Base-by-base conservation (phyloP, 2,329 filamentous ascomycete genomes). In the Peltaster fructicola region DNA sequence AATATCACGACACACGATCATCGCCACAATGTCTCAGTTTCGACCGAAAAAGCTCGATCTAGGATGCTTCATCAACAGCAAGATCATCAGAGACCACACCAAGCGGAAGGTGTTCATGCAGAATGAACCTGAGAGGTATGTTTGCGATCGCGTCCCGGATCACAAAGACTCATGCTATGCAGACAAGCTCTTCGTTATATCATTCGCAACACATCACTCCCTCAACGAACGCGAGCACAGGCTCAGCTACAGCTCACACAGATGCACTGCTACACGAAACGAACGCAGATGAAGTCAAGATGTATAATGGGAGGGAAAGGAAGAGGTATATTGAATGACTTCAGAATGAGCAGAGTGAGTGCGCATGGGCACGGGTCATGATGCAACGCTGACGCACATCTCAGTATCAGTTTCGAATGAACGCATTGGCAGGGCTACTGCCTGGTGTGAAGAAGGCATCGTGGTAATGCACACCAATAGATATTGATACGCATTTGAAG, bases 381-480 rank as follows among this genome's bases (percentile, higher is more conserved):
- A n/a, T n/a, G n/a, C 44, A 18, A 18, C 8, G n/a, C 17, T 8
- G 8, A n/a, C n/a, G 17, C 17, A 8, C 8, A 18, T n/a, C n/a
- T n/a, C 26, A 95, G 85, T 98, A 67, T 53, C 81, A 85, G 59
- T 98, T 98, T 60, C 70, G 88, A 50, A 61, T 88, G 56, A 74
- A 92, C 51, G 88, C 88, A 10, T 57, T 93, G 34, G 73, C 67
- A 15, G 88, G 88, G 24, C 70, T 80, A 33, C 50, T 98, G 26
- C 85, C 88, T 0, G 88, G 88, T 42, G 88, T 98, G 27, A 81
- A 74, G 65, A 91, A 91, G 62, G 88, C 88, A 24, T 90, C 79
- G 54, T 98, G 88, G 88, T 98, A 44, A 29, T 28, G 13, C n/a
- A n/a, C n/a, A n/a, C 14, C n/a, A n/a, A n/a, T n/a, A n/a, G 4